A percentile compares a stretch with the other conserved stretches of the same genome.
These are phyloP conservation scores for Sporormia fimetaria DNA, from an alignment of 495 filamentous ascomycete genomes.

Conservation along the genomic window DNA sequence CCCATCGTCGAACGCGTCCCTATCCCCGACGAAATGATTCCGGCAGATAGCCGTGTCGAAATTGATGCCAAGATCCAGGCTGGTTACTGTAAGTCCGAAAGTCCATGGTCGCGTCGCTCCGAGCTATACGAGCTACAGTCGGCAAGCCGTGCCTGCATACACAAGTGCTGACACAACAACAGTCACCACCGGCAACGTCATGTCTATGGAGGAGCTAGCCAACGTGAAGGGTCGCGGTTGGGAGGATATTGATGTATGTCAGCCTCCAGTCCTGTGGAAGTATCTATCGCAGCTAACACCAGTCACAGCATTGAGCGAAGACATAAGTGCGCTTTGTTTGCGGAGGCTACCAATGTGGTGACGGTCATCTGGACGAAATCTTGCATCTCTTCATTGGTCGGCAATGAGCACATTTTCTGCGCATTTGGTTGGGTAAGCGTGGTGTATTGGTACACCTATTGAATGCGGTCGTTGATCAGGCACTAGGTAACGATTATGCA, in stretches of 20 bases:
- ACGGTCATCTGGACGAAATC: no score
- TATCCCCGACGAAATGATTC: constrained; percentile 89
- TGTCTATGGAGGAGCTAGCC: constrained; percentile 74
- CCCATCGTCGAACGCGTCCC: constrained; percentile 87
- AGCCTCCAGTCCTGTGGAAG: background rate
- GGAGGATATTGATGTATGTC: constrained; percentile 61
- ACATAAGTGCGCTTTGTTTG: no score
- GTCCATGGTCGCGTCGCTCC: no score
- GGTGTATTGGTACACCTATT: no score
- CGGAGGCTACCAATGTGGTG: no score
- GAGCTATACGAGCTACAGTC: no score
- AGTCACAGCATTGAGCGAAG: background rate
- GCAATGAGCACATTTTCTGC: no score
- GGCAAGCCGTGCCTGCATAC: no score
- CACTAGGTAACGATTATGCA: no score
- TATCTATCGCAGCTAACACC: background rate
- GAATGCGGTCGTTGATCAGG: no score
- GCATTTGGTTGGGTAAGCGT: no score
- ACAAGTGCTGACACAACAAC: background rate
- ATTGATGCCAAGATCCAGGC: constrained; percentile 98
- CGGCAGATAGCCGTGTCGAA: constrained; percentile 88
- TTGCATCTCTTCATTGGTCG: no score
- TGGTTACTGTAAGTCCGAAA: constrained; percentile 51
- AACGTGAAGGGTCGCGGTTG: constrained; percentile 83
- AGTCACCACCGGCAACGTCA: constrained; percentile 77